These are phyloP conservation scores for Heracleum sosnowskyi DNA, from an alignment of 129 eudicot genomes.

Conservation along the genomic window DNA sequence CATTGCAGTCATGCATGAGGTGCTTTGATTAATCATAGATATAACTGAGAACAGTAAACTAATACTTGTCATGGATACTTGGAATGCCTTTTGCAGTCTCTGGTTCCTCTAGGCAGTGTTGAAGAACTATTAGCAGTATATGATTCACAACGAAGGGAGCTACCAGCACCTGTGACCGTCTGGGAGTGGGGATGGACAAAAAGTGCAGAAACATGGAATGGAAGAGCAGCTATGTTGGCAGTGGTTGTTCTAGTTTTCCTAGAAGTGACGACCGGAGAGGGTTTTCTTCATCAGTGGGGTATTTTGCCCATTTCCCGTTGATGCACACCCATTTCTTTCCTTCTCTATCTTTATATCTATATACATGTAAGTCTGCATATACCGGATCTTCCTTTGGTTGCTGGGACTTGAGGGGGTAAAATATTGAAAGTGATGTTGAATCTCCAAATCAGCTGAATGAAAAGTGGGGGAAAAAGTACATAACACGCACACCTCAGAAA, in stretches of 20 bases:
- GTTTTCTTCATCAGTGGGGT: slow-evolving; percentile 96
- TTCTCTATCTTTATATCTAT: background rate
- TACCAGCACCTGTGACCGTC: slow-evolving; percentile 83
- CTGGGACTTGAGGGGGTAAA: background rate
- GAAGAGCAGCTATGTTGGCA: slow-evolving; percentile 92
- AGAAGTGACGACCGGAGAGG: slow-evolving; percentile 96
- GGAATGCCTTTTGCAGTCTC: slow-evolving; percentile 46
- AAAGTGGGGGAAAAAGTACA: background rate
- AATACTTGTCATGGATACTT: slow-evolving; percentile 1
- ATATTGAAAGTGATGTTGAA: background rate
- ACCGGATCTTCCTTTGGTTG: background rate
- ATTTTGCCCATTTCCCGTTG: slow-evolving; percentile 53
- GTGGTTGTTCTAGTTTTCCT: slow-evolving; percentile 73
- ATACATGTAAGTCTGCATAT: background rate
- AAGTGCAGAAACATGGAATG: slow-evolving; percentile 99
- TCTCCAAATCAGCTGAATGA: background rate
- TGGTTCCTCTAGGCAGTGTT: slow-evolving; percentile 94
- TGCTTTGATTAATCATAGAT: background rate
- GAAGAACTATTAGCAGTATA: slow-evolving; percentile 93
- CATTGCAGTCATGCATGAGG: background rate
- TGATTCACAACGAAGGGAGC: slow-evolving; percentile 87
- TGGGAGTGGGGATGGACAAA: slow-evolving; percentile 99
- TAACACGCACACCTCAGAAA: background rate
- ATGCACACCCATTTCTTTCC: slow-evolving; percentile 2
- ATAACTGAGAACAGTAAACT: background rate